Conservation (phyloP, 2,329 filamentous ascomycete species). For the Malbranchea zuffiana region DNA sequence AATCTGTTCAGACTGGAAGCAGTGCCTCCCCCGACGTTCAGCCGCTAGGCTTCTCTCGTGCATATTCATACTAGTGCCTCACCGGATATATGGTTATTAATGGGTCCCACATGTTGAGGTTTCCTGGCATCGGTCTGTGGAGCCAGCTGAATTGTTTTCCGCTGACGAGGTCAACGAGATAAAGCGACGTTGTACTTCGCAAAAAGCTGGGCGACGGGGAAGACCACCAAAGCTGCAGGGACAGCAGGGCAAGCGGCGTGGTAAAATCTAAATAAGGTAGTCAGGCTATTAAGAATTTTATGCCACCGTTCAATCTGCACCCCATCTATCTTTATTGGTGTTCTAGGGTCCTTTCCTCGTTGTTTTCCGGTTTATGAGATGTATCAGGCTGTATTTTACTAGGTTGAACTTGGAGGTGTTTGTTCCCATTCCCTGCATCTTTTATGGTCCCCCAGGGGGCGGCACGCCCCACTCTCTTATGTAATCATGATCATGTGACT, state of each 20-base stretch:
- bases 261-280: constrained; percentile 2
- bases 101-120: constrained; percentile 6
- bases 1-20: constrained; percentile 6
- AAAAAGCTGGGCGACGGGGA: constrained; percentile 2
- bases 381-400: no score
- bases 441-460: no score
- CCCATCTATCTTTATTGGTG: no score
- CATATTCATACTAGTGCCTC: constrained; percentile 4
- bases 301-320: no score
- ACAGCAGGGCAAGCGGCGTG: constrained; percentile 2
- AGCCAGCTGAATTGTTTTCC: constrained; percentile 4
- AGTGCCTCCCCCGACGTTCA: constrained; percentile 7
- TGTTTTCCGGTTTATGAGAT: no score
- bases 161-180: constrained; percentile 4
- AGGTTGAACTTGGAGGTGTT: no score
- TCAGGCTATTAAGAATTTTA: not conserved
- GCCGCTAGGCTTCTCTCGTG: constrained; percentile 3
- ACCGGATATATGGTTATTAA: constrained; percentile 2
- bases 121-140: not conserved
- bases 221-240: not conserved
- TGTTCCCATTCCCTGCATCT: no score
- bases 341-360: no score
- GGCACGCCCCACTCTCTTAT: no score
- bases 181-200: constrained; percentile 3
- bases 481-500: no score